These are phyloP conservation scores for Coemansia umbellata DNA, from an alignment of 192 early-diverging fungal genomes.

Conservation along the genomic window DNA sequence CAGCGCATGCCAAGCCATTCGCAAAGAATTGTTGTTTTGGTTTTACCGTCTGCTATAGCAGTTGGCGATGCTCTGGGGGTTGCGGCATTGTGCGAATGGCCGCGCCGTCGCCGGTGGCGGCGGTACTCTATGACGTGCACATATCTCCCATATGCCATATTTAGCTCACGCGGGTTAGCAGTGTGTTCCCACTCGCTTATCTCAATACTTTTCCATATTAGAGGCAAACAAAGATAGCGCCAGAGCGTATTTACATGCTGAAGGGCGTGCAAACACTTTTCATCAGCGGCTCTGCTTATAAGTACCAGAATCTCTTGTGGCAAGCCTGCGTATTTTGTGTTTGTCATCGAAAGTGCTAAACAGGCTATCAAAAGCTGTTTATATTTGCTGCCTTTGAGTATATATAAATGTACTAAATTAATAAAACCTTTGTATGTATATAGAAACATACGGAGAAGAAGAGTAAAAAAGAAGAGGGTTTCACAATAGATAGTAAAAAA, in stretches of 20 bases:
- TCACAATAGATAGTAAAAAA: too few species aligned
- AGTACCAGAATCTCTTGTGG: conserved; percentile 22
- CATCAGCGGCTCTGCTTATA: conserved; percentile 22
- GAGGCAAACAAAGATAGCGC: conserved; percentile 30
- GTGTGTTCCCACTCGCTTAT: conserved; percentile 38
- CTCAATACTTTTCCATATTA: conserved; percentile 34
- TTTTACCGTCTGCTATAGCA: conserved; percentile 7
- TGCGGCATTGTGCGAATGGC: conserved; percentile 11
- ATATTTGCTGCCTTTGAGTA: too few species aligned
- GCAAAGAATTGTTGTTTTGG: conserved; percentile 31
- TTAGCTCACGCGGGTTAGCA: conserved; percentile 6
- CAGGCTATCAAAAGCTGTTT: too few species aligned
- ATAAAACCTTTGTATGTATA: too few species aligned
- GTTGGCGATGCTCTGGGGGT: neutral
- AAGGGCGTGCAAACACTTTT: conserved; percentile 9
- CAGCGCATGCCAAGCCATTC: conserved; percentile 38
- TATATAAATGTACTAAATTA: too few species aligned
- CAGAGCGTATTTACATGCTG: conserved; percentile 25
- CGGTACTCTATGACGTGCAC: conserved; percentile 28
- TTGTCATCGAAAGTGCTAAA: neutral
- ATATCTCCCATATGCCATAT: conserved; percentile 16
- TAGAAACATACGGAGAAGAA: too few species aligned
- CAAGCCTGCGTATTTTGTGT: neutral
- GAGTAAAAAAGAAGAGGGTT: too few species aligned
- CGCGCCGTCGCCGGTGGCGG: conserved; percentile 22